Percentiles rank a stretch among this genome's conserved stretches.
Evolutionary conservation across 768 basidiomycete genomes (phyloP).

Genomic region (Paxillus ammoniavirescens): DNA sequence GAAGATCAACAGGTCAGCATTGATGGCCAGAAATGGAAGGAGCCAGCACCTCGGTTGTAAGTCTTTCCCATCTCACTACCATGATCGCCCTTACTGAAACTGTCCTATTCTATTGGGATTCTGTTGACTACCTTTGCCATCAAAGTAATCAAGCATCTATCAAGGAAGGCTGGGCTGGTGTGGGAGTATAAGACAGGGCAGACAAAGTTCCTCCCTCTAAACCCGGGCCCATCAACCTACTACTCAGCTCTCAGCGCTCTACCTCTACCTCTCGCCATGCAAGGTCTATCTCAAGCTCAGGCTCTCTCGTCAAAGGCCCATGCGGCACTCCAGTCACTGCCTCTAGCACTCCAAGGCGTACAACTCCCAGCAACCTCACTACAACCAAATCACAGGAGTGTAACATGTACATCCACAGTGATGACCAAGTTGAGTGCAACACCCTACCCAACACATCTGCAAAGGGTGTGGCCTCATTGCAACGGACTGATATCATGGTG

Average conservation of each 20-base stretch:
- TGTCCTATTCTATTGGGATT: not conserved
- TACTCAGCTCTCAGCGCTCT: not conserved
- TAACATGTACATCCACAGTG: not conserved
- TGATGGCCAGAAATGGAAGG: not conserved
- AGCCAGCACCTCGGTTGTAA: not conserved
- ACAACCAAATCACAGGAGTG: not conserved
- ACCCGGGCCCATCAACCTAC: not conserved
- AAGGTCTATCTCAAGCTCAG: not conserved
- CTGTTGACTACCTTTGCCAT: not conserved
- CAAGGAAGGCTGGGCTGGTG: not conserved
- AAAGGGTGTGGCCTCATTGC: not conserved
- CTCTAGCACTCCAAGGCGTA: not conserved
- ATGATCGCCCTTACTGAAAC: not conserved
- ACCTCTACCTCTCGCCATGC: not conserved
- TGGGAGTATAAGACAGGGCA: not conserved
- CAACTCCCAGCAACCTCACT: not conserved
- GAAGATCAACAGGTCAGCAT: too few species aligned
- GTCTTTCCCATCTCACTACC: not conserved
- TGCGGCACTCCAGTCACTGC: not conserved
- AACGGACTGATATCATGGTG: not conserved
- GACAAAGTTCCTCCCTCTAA: not conserved
- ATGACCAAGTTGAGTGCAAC: not conserved
- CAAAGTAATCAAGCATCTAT: not conserved
- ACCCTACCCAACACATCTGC: not conserved
- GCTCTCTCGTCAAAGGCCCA: not conserved